A percentile compares a stretch with the other conserved stretches of the same genome.
Conservation (phyloP, 2,329 filamentous ascomycete genomes). For the Nannizziopsis arthrosporioides region DNA sequence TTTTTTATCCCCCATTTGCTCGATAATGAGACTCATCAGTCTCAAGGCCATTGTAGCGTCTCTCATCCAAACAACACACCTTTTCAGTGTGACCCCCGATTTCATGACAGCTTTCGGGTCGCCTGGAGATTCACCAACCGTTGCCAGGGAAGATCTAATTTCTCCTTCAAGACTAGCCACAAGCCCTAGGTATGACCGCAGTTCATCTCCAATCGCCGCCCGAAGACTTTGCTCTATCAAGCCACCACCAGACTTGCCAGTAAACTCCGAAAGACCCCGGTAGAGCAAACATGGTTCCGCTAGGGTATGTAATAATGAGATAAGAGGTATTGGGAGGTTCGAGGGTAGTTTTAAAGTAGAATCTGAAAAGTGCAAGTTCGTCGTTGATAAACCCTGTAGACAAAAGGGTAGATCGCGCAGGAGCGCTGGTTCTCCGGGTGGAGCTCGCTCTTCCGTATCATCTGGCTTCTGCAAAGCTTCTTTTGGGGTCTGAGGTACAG, state of each 20-base stretch:
- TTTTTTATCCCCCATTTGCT: constrained; percentile 68
- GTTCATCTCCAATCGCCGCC: constrained; percentile 70
- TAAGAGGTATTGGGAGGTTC: constrained; percentile 68
- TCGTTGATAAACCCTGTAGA: constrained; percentile 80
- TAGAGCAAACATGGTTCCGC: constrained; percentile 93
- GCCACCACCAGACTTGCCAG: constrained; percentile 67
- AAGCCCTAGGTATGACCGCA: constrained; percentile 78
- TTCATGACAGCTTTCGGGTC: constrained; percentile 60
- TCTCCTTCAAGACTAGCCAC: constrained; percentile 89
- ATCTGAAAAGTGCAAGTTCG: constrained; percentile 64
- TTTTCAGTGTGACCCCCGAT: constrained; percentile 82
- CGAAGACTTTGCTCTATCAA: constrained; percentile 86
- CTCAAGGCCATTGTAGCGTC: constrained; percentile 93
- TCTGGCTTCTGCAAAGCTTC: constrained; percentile 12
- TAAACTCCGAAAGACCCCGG: constrained; percentile 64
- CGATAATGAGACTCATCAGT: constrained; percentile 85
- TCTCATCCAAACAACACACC: constrained; percentile 93
- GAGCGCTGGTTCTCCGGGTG: constrained; percentile 48
- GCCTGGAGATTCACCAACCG: constrained; percentile 46
- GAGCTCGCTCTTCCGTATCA: constrained; percentile 9
- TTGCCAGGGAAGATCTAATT: constrained; percentile 67
- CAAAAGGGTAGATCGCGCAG: constrained; percentile 82
- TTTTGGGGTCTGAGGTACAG: constrained; percentile 14
- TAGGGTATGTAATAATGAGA: constrained; percentile 77
- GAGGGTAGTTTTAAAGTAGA: constrained; percentile 63